Evolutionary conservation across 352 stramenopile genomes (phyloP).

Genomic region (Phytophthora pseudosyringae): DNA sequence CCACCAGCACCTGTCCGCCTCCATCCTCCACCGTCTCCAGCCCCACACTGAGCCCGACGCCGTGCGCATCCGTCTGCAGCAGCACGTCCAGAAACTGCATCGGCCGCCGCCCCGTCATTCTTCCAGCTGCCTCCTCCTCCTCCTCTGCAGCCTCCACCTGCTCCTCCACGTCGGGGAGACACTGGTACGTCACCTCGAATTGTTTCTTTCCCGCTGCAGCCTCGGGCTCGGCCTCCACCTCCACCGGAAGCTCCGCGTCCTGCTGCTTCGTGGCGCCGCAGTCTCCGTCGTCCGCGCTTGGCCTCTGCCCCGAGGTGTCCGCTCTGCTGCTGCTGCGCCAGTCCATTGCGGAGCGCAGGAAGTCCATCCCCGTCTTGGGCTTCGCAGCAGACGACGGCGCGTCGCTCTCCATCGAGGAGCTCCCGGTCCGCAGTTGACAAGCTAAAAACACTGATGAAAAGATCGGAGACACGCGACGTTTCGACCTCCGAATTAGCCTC

Average conservation of each 20-base stretch:
- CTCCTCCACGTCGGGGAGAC: constrained; percentile 25
- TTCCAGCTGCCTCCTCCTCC: not conserved
- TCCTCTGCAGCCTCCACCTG: not conserved
- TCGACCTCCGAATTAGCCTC: not conserved
- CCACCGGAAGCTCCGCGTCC: not conserved
- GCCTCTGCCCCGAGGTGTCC: constrained; percentile 1
- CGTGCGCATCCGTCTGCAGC: constrained; percentile 50
- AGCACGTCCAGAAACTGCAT: constrained; percentile 55
- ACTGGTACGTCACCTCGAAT: constrained; percentile 27
- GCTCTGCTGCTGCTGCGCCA: constrained; percentile 12
- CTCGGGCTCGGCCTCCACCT: constrained; percentile 28
- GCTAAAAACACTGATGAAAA: constrained; percentile 14
- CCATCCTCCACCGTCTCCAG: not conserved
- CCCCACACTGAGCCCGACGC: constrained; percentile 54
- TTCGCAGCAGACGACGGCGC: constrained; percentile 1
- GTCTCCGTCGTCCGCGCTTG: not conserved
- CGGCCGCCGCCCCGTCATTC: not conserved
- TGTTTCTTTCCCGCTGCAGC: not conserved
- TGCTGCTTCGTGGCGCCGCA: not conserved
- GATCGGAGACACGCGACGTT: constrained; percentile 17
- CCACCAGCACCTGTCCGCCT: constrained; percentile 23
- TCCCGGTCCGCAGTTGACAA: constrained; percentile 9
- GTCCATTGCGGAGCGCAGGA: constrained; percentile 47
- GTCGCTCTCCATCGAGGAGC: constrained; percentile 2
- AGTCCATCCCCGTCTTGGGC: constrained; percentile 29